Conservation (phyloP, 192 early-diverging fungal genomes). For the Chytriomyces sp. region DNA sequence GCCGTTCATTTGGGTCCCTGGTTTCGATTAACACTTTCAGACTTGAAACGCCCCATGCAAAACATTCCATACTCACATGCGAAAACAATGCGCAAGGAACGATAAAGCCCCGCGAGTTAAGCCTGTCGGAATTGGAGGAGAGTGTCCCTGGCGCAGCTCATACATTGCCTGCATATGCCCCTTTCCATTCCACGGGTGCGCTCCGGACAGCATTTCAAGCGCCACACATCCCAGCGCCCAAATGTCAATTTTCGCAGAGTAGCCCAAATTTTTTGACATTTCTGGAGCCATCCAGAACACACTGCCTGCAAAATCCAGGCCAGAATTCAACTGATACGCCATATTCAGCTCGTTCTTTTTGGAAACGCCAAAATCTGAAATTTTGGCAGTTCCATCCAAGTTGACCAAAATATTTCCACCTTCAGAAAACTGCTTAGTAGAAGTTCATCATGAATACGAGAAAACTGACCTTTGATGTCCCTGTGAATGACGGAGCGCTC, state of each 20-base stretch:
- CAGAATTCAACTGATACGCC: slow-evolving; percentile 40
- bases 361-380: slow-evolving; percentile 95
- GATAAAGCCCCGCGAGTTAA: slow-evolving; percentile 65
- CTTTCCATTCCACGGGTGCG: slow-evolving; percentile 69
- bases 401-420: slow-evolving; percentile 61
- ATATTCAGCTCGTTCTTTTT: slow-evolving; percentile 67
- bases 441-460: slow-evolving; percentile 7
- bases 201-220: slow-evolving; percentile 92
- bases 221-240: slow-evolving; percentile 81
- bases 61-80: slow-evolving; percentile 50
- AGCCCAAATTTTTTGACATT: slow-evolving; percentile 79
- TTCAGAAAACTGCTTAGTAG: slow-evolving; percentile 74
- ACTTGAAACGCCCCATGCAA: not conserved
- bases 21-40: not conserved
- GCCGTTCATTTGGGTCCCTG: slow-evolving; percentile 69
- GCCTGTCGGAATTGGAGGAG: slow-evolving; percentile 76
- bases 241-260: slow-evolving; percentile 86
- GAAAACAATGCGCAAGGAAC: slow-evolving; percentile 75
- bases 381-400: slow-evolving; percentile 85
- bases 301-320: slow-evolving; percentile 73
- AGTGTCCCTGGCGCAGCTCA: slow-evolving; percentile 66
- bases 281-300: slow-evolving; percentile 96
- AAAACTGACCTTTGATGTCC: slow-evolving; percentile 88
- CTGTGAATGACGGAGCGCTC: slow-evolving; percentile 85
- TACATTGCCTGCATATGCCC: slow-evolving; percentile 54